Conservation (phyloP, 345 rosid genomes). For the Corchorus capsularis region DNA sequence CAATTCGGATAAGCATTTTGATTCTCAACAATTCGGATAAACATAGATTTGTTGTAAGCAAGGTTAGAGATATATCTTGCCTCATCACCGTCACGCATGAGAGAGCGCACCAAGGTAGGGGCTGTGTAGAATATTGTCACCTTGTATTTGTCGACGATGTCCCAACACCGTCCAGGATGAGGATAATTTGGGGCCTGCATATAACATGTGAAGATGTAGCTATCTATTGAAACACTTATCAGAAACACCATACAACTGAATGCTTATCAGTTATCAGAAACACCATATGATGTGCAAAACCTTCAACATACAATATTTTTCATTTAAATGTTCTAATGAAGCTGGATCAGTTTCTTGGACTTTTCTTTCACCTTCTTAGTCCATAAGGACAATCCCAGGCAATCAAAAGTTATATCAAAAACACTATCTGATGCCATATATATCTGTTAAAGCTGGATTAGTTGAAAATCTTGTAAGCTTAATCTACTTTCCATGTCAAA, state of each 20-base stretch:
- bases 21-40: conserved; percentile 1
- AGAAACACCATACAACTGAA: too few species aligned
- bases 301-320: background rate
- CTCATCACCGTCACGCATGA: conserved; percentile 90
- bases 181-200: conserved; percentile 93
- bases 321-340: background rate
- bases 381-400: background rate
- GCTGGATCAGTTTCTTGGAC: background rate
- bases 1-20: conserved; percentile 10
- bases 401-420: background rate
- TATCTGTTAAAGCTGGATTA: background rate
- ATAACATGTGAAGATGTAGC: conserved; percentile 19
- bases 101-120: conserved; percentile 95
- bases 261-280: background rate
- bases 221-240: conserved; percentile 28
- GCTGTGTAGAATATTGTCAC: conserved; percentile 94
- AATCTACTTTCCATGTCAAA: conserved; percentile 12
- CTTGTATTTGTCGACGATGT: conserved; percentile 93
- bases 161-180: conserved; percentile 96
- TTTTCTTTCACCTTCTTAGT: background rate
- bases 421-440: background rate
- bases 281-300: background rate
- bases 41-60: conserved; percentile 17
- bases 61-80: conserved; percentile 41
- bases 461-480: background rate